Conservation (phyloP, 164 flowering plant genomes). For the Kalanchoe fedtschenkoi region DNA sequence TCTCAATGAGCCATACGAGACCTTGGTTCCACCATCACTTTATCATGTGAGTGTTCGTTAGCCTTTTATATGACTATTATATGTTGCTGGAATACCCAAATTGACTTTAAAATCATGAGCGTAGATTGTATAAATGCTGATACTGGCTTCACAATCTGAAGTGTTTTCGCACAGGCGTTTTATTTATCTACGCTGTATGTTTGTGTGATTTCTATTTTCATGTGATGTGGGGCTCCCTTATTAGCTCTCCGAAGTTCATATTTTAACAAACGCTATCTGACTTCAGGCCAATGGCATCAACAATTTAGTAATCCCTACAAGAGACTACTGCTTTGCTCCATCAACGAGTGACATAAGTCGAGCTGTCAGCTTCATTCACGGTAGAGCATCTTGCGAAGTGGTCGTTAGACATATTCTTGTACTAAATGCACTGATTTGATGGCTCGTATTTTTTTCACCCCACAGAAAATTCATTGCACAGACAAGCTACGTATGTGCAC, state of each 20-base stretch:
- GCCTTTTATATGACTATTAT: no score
- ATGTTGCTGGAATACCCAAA: no score
- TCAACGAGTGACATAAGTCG: constrained; percentile 41
- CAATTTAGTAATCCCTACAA: constrained; percentile 80
- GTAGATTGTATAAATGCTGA: no score
- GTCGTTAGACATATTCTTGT: no score
- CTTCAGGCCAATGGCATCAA: constrained; percentile 57
- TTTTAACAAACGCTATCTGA: neutral
- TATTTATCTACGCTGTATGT: no score
- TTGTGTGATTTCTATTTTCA: no score
- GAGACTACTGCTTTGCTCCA: constrained; percentile 93
- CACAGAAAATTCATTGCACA: neutral
- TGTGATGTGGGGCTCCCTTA: no score
- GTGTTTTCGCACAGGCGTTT: no score
- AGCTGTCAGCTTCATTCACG: constrained; percentile 80
- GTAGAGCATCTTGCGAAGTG: constrained; percentile 19
- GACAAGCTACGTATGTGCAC: neutral
- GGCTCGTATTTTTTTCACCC: neutral
- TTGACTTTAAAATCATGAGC: no score
- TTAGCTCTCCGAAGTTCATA: neutral
- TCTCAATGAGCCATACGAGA: constrained; percentile 85
- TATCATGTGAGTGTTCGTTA: constrained; percentile 49
- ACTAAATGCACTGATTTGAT: neutral
- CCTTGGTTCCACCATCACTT: constrained; percentile 70
- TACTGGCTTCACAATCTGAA: no score